These are phyloP conservation scores for Fusarium fujikuroi DNA, from an alignment of 2,329 filamentous ascomycete species.

Conservation along the genomic window DNA sequence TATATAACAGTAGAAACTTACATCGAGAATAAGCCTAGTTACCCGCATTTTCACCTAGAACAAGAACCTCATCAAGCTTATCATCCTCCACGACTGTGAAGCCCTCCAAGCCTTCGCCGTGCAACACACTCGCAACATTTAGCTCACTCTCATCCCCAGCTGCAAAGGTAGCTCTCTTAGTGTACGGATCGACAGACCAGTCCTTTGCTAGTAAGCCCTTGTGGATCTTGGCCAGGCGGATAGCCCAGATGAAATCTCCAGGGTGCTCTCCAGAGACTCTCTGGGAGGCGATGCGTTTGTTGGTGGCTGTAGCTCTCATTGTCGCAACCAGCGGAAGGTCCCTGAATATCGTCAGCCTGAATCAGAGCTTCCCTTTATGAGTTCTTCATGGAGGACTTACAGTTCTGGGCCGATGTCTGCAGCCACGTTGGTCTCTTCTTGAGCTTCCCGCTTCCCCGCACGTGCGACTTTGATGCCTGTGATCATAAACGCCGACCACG, in stretches of 20 bases:
- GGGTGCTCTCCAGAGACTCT: rapidly evolving
- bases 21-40: rapidly evolving
- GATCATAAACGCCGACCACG: not conserved
- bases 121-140: rapidly evolving
- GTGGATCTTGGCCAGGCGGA: not conserved
- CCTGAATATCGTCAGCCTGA: not conserved
- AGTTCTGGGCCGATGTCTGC: not conserved
- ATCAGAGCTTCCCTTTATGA: no score
- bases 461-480: not conserved
- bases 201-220: not conserved
- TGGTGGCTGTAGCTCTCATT: not conserved
- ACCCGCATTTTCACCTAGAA: rapidly evolving
- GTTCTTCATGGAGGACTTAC: not conserved
- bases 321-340: not conserved
- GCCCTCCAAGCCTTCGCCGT: rapidly evolving
- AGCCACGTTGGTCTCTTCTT: rapidly evolving
- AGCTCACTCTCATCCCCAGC: not conserved
- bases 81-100: not conserved
- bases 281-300: not conserved
- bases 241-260: not conserved
- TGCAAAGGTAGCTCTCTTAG: not conserved
- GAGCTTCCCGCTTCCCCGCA: not conserved
- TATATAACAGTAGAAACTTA: rapidly evolving
- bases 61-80: not conserved
- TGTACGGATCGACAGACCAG: not conserved